phyloP scores from a whole-genome alignment of 2,329 filamentous ascomycete genomes.

The Torrubiellomyces zombiae region DNA sequence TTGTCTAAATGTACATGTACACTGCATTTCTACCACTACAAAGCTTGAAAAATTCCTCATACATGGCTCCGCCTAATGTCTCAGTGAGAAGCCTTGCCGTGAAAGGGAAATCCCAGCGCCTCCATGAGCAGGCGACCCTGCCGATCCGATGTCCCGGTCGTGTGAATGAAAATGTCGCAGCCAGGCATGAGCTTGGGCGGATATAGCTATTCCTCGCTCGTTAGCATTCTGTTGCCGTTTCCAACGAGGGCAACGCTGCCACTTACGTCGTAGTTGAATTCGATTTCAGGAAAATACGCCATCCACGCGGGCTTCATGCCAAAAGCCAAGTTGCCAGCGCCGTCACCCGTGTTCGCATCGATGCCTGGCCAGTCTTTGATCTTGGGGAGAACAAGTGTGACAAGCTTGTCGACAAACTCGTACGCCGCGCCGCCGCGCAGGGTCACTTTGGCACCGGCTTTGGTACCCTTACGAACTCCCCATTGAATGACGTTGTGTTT shows the following conservation, averaged over 20 bases:
- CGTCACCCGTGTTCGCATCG: constrained; percentile 54
- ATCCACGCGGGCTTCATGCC: constrained; percentile 63
- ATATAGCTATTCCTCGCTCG: constrained; percentile 29
- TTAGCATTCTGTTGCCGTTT: constrained; percentile 6
- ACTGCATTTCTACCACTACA: background rate
- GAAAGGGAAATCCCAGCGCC: constrained; percentile 46
- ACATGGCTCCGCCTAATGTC: background rate
- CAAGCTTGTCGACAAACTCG: constrained; percentile 77
- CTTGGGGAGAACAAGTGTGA: constrained; percentile 79
- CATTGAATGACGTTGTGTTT: constrained; percentile 59
- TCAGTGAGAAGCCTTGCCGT: constrained; percentile 47
- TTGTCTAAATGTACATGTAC: constrained; percentile 2
- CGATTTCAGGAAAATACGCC: constrained; percentile 79
- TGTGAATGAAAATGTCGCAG: constrained; percentile 69
- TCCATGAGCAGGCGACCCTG: constrained; percentile 59
- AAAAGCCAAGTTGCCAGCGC: constrained; percentile 71
- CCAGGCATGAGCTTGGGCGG: constrained; percentile 63
- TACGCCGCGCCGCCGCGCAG: constrained; percentile 68
- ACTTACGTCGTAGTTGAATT: constrained; percentile 86
- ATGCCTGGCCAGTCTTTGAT: constrained; percentile 90
- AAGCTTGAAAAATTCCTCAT: no score
- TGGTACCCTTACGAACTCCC: constrained; percentile 53
- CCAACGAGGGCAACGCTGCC: background rate
- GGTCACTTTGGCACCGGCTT: constrained; percentile 60
- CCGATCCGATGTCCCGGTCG: constrained; percentile 67